phyloP scores from a whole-genome alignment of 805 yeast genomes.

The Yarrowia divulgata region DNA sequence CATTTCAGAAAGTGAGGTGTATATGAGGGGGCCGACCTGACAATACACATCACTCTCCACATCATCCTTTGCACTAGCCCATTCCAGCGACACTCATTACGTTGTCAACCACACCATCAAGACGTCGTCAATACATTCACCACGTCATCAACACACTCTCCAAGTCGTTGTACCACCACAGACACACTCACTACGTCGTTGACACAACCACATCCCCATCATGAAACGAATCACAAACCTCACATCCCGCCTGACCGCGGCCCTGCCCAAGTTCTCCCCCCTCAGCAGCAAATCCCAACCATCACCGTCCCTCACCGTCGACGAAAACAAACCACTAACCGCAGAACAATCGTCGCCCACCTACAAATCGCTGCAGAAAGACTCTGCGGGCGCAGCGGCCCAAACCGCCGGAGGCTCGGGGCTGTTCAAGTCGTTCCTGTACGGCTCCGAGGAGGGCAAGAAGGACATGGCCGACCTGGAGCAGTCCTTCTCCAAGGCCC shows the following conservation, averaged over 20 bases:
- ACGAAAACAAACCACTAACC: conserved; percentile 42
- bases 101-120: too few species aligned
- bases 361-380: conserved; percentile 40
- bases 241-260: background rate
- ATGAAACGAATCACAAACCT: conserved; percentile 27
- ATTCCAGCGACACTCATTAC: too few species aligned
- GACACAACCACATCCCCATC: background rate
- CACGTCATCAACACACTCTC: too few species aligned
- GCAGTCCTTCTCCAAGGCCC: conserved; percentile 49
- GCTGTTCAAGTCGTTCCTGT: conserved; percentile 52
- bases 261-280: background rate
- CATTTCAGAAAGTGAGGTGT: background rate
- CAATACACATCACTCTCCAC: too few species aligned
- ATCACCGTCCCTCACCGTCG: conserved; percentile 41
- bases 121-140: background rate
- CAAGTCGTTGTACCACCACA: too few species aligned
- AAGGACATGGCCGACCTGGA: conserved; percentile 50
- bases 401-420: conserved; percentile 41
- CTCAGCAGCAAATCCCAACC: conserved; percentile 28
- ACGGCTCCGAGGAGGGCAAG: conserved; percentile 51
- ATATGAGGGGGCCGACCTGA: background rate
- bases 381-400: conserved; percentile 36
- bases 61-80: too few species aligned
- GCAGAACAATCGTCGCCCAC: conserved; percentile 39
- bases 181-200: background rate